Evolutionary conservation across 2,329 filamentous ascomycete species (phyloP), one percentile per base, ranked within the genome.

Genomic region (Pseudocercospora crystallina): DNA sequence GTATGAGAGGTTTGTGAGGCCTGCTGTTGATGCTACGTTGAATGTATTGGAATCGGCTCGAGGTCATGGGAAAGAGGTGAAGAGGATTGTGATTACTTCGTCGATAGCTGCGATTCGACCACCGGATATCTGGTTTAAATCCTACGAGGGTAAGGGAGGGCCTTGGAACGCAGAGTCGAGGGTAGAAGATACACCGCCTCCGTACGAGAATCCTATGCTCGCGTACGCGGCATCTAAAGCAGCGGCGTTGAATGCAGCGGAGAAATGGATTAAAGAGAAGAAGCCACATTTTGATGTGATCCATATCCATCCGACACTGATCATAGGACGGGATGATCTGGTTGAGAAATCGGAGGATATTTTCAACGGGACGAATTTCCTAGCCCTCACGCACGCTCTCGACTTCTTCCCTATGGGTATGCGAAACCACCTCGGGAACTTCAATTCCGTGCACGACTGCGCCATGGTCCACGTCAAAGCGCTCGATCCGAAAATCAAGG

Each of bases 41-140:
- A 17, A 17, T 5, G 17, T 39, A 5, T 15, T 39, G 2, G 14
- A 39, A 17, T 39, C 36, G 4, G 36, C 36, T 7, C 20, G 3
- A 5, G 4, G 5, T 13, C 8, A 7, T 8, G 10, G 10, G 5
- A 5, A 39, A 13, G 14, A 13, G 36, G 36, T 39, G 2, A 17
- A 39, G 14, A 13, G 36, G 5, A 58, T 77, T 8, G 69, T 77
- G 13, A 71, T 78, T 43, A 77, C 75, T 10, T 13, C 12, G 5
- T 39, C 36, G 2, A 39, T 39, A 11, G 14, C 10, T 5, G 36
- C 36, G 5, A 13, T 39, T 10, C 10, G 13, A 11, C 5, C 36
- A 3, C 13, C 17, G 5, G 14, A 39, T 11, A 17, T 17, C 5
- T 2, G 14, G 13, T 5, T 5, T 15, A 13, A 39, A 11, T 14